Evolutionary conservation across 1,284 basidiomycete genomes (phyloP).

Genomic region (Leccinum pachyderme): DNA sequence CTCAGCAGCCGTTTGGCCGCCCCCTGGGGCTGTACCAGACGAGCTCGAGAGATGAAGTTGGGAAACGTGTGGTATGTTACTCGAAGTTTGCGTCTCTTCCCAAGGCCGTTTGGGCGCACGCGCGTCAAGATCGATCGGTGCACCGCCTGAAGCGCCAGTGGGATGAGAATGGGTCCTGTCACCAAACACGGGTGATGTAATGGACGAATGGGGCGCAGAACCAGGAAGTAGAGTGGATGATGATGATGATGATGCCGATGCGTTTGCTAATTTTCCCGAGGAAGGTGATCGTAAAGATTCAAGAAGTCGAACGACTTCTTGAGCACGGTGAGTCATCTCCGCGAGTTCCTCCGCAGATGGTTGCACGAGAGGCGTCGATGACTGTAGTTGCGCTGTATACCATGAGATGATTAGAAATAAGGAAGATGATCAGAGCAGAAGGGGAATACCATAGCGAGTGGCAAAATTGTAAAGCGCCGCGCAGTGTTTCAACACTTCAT

Average conservation of each 20-base stretch:
- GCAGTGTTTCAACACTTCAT: constrained; percentile 62
- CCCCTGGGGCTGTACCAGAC: constrained; percentile 10
- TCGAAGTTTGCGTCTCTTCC: constrained; percentile 51
- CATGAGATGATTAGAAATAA: background rate
- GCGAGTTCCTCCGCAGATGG: constrained; percentile 55
- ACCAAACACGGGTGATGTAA: constrained; percentile 21
- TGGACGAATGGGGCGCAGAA: constrained; percentile 18
- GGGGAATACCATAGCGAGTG: constrained; percentile 52
- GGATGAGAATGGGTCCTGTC: constrained; percentile 21
- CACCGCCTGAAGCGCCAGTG: constrained; percentile 19
- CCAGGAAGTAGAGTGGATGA: constrained; percentile 14
- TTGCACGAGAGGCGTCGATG: constrained; percentile 44
- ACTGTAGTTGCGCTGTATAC: constrained; percentile 46
- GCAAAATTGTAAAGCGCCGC: constrained; percentile 60
- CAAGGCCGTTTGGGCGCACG: constrained; percentile 73
- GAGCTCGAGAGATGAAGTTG: constrained; percentile 28
- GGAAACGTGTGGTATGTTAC: constrained; percentile 25
- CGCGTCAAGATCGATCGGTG: constrained; percentile 26
- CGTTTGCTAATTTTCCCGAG: constrained; percentile 15
- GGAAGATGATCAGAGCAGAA: background rate
- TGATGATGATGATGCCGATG: constrained; percentile 5
- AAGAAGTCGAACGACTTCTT: constrained; percentile 60
- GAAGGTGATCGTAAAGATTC: constrained; percentile 53
- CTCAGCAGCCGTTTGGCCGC: constrained; percentile 27
- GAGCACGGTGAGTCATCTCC: constrained; percentile 65